Conservation (phyloP, 2,329 filamentous ascomycete genomes). For the Fusarium poae region DNA sequence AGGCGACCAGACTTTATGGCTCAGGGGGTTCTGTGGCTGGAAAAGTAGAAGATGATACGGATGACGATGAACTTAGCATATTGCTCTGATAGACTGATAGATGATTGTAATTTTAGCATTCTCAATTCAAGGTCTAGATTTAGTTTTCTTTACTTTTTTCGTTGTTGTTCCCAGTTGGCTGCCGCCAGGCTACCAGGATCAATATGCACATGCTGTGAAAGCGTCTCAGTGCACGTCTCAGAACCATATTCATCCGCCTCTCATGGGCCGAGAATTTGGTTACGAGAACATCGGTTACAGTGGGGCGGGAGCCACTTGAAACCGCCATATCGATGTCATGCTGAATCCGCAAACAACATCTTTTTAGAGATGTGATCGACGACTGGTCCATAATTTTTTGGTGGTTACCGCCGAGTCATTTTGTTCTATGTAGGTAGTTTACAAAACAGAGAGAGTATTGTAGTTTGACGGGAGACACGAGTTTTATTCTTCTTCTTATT, state of each 20-base stretch:
- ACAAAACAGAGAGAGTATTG: neutral
- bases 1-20: constrained; percentile 21
- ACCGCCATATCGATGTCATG: constrained; percentile 42
- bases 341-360: constrained; percentile 13
- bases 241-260: constrained; percentile 33
- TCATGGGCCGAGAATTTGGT: constrained; percentile 23
- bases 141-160: neutral
- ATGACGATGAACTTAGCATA: constrained; percentile 41
- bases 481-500: neutral
- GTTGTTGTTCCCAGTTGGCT: neutral
- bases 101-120: neutral
- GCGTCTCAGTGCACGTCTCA: constrained; percentile 39
- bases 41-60: constrained; percentile 22
- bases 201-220: constrained; percentile 18
- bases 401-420: constrained; percentile 2
- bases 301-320: constrained; percentile 46
- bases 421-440: neutral
- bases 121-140: neutral
- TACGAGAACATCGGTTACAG: constrained; percentile 39
- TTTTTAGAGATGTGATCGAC: constrained; percentile 19
- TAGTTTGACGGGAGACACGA: too few relatives aligned
- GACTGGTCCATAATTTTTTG: constrained; percentile 21
- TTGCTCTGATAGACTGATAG: constrained; percentile 34
- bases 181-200: constrained; percentile 14
- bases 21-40: constrained; percentile 25